phyloP scores from a whole-genome alignment of 352 stramenopile genomes.

The Phytophthora pseudosyringae region DNA sequence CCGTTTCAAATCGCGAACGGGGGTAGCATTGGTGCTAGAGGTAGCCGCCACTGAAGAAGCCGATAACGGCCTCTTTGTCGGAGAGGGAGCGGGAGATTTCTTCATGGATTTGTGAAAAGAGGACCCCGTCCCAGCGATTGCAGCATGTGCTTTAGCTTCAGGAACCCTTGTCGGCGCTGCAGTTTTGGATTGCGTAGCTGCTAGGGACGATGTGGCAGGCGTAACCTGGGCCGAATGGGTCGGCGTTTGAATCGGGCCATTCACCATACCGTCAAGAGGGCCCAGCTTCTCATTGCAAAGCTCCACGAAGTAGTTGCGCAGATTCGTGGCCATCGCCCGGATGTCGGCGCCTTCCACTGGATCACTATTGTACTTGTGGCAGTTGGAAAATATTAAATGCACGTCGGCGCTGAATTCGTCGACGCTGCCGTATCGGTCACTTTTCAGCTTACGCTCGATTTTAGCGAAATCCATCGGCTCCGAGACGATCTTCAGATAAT shows the following conservation, averaged over 20 bases:
- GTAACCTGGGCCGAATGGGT: slow-evolving; percentile 16
- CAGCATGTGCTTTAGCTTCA: slow-evolving; percentile 20
- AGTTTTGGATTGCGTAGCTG: slow-evolving; percentile 28
- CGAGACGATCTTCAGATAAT: slow-evolving; percentile 80
- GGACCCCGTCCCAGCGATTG: slow-evolving; percentile 6
- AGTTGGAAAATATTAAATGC: slow-evolving; percentile 90
- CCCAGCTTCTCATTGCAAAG: slow-evolving; percentile 76
- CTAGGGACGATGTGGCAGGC: neutral
- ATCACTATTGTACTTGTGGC: slow-evolving; percentile 91
- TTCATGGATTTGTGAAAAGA: slow-evolving; percentile 34
- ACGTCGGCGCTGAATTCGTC: slow-evolving; percentile 88
- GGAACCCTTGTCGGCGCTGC: slow-evolving; percentile 2
- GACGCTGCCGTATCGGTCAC: slow-evolving; percentile 75
- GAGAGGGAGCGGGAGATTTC: slow-evolving; percentile 39
- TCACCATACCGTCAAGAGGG: slow-evolving; percentile 41
- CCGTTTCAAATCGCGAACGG: slow-evolving; percentile 25
- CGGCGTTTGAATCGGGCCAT: slow-evolving; percentile 18
- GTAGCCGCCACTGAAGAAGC: slow-evolving; percentile 6
- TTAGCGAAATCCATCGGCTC: slow-evolving; percentile 91
- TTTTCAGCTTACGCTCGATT: slow-evolving; percentile 89
- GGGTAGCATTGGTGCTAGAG: slow-evolving; percentile 13
- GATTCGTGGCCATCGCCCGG: slow-evolving; percentile 82
- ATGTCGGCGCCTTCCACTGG: slow-evolving; percentile 87
- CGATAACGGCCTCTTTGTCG: slow-evolving; percentile 20
- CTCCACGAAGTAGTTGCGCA: slow-evolving; percentile 82